These are phyloP conservation scores for Meyerozyma carpophila DNA, from an alignment of 1,139 yeast species.

Conservation along the genomic window DNA sequence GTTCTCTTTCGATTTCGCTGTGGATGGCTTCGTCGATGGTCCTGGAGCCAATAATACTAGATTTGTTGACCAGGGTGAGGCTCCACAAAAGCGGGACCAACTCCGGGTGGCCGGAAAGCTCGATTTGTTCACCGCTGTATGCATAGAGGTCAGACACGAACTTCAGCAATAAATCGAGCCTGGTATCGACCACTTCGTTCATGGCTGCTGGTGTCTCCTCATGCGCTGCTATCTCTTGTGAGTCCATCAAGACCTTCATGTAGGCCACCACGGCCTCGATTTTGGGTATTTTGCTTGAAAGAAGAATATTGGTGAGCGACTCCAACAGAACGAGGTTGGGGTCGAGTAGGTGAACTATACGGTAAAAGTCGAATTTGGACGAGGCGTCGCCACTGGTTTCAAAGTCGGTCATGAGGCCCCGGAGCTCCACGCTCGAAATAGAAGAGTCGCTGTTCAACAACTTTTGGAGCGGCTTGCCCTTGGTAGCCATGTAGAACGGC, in stretches of 20 bases:
- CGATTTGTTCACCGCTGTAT: constrained; percentile 21
- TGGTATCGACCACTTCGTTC: constrained; percentile 4
- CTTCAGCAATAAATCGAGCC: constrained; percentile 19
- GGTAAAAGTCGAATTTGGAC: constrained; percentile 30
- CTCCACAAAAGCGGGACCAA: constrained; percentile 35
- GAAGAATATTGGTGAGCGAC: constrained; percentile 18
- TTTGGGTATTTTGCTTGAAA: constrained; percentile 16
- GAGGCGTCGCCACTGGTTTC: constrained; percentile 25
- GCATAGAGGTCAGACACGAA: constrained; percentile 23
- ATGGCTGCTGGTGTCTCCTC: background rate
- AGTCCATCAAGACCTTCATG: constrained; percentile 30
- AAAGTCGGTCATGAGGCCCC: constrained; percentile 11
- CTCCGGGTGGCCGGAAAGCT: constrained; percentile 21
- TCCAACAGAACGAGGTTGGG: constrained; percentile 25
- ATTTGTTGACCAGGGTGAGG: constrained; percentile 15
- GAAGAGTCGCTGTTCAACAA: constrained; percentile 5
- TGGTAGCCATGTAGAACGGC: constrained; percentile 6
- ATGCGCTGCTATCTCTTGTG: constrained; percentile 16
- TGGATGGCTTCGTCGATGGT: constrained; percentile 22
- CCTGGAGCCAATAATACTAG: constrained; percentile 19
- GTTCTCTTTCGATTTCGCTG: constrained; percentile 4
- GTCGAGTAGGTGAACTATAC: constrained; percentile 29
- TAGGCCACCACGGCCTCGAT: constrained; percentile 24
- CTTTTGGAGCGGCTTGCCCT: background rate
- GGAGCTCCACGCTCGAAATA: constrained; percentile 7